Evolutionary conservation across 345 rosid species (phyloP), one percentile per base, ranked within the genome.

Genomic region (Sisymbrium altissimum): DNA sequence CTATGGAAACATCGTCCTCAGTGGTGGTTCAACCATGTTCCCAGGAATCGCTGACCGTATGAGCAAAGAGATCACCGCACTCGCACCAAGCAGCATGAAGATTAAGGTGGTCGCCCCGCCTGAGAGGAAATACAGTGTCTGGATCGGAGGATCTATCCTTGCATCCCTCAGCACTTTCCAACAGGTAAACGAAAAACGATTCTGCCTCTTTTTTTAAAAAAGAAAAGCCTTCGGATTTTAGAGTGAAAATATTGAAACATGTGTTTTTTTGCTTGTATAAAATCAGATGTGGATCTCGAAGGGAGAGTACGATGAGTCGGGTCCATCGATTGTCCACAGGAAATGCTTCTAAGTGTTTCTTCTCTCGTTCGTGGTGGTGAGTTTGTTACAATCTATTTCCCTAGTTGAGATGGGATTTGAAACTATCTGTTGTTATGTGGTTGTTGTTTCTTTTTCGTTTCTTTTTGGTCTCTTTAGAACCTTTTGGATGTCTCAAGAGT

Each of bases 311-410:
- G 88, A 85, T 19, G 88, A 85, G 57, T 85, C 88, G 36, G 88
- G 86, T 75, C 88, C 88, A 57, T 82, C 86, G 1, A 85, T 83
- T 32, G 88, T 84, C 52, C 88, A 84, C 81, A 82, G 88, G 83
- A 84, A 84, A 57, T 84, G 86, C 79, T 85, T 85, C 80, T 85
- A 66, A 74, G 79, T 7, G 49, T 19, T 50, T 59, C 62, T 14
- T 15, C 11, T 39, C 12, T 25, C 4, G 30, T 49, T 59, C 67
- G 33, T 66, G 73, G 73, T 68, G 79, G 74, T 75, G 79, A 76
- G 74, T 69, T 44, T 68, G 70, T 44, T 68, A 68, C 74, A 53
- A 68, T 62, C 70, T 76, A 27, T 52, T 43, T 36, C 75, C 75
- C 66, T 61, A 41, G 74, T 76, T 62, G 79, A 69, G 35, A 52